Conservation (phyloP, 2,329 filamentous ascomycete genomes). For the Arachnopeziza araneosa region DNA sequence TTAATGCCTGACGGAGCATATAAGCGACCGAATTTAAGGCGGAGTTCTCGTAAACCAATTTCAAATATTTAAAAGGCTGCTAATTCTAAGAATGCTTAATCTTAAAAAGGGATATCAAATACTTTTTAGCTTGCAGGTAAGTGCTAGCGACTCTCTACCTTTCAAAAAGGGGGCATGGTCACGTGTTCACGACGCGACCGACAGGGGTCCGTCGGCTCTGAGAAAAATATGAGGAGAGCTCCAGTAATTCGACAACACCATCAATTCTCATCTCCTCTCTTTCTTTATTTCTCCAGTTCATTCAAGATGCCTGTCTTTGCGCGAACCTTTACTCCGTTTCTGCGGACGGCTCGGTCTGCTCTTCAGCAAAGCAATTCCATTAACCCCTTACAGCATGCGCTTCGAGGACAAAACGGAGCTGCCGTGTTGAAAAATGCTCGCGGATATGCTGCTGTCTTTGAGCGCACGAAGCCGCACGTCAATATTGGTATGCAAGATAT, state of each 20-base stretch:
- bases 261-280: not conserved
- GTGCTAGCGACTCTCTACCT: too few species aligned
- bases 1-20: not conserved
- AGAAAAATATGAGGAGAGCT: not conserved
- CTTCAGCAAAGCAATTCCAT: constrained; percentile 61
- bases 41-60: too few species aligned
- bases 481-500: constrained; percentile 70
- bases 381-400: constrained; percentile 71
- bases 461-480: constrained; percentile 93
- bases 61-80: too few species aligned
- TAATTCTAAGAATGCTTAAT: too few species aligned
- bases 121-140: too few species aligned
- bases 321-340: constrained; percentile 70
- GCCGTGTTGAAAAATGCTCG: constrained; percentile 61
- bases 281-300: not conserved
- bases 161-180: not conserved
- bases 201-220: too few species aligned
- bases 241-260: not conserved
- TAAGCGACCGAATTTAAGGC: too few species aligned
- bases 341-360: constrained; percentile 75
- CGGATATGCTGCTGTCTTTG: constrained; percentile 61
- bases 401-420: constrained; percentile 57
- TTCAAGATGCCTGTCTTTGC: constrained; percentile 72
- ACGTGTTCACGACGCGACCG: not conserved
- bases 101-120: too few species aligned